A percentile compares a stretch with the other conserved stretches of the same genome.
phyloP scores from a whole-genome alignment of 164 flowering plant species.

The Brasenia schreberi region DNA sequence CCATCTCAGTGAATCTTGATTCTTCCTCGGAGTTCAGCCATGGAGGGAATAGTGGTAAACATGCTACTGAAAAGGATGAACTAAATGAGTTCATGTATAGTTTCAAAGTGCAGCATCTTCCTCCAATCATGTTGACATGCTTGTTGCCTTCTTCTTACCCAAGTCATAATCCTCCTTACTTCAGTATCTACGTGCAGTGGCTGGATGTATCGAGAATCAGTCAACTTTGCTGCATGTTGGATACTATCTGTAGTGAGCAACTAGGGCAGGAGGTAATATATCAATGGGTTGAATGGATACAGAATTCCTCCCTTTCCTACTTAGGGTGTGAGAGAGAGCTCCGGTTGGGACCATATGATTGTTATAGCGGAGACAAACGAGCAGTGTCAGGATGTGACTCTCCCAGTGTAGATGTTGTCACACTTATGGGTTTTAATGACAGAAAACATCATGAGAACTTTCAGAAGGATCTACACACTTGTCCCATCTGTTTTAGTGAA shows the following conservation, averaged over 20 bases:
- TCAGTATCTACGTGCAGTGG: slow-evolving; percentile 63
- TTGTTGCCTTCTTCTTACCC: slow-evolving; percentile 76
- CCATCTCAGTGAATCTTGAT: slow-evolving; percentile 35
- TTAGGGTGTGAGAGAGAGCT: slow-evolving; percentile 48
- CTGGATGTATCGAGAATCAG: slow-evolving; percentile 45
- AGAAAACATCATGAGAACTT: slow-evolving; percentile 49
- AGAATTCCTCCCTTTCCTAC: slow-evolving; percentile 45
- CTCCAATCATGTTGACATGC: slow-evolving; percentile 70
- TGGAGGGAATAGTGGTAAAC: slow-evolving; percentile 7
- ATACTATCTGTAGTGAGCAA: slow-evolving; percentile 58
- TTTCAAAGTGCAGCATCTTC: slow-evolving; percentile 60
- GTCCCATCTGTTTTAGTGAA: slow-evolving; percentile 73
- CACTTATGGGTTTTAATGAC: slow-evolving; percentile 51
- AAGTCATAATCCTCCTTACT: slow-evolving; percentile 58
- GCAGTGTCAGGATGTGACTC: slow-evolving; percentile 55
- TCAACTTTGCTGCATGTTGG: slow-evolving; percentile 53
- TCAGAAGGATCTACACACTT: slow-evolving; percentile 42
- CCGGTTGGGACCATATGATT: slow-evolving; percentile 43
- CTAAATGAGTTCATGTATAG: slow-evolving; percentile 44
- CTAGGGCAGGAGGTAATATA: slow-evolving; percentile 53
- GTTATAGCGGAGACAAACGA: slow-evolving; percentile 38
- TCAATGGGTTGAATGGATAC: slow-evolving; percentile 84
- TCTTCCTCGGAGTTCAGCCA: slow-evolving; percentile 13
- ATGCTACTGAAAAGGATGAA: slow-evolving; percentile 1
- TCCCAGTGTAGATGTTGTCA: slow-evolving; percentile 54